phyloP scores from a whole-genome alignment of 2,329 filamentous ascomycete species.

The Lasiodiplodia hormozganensis region DNA sequence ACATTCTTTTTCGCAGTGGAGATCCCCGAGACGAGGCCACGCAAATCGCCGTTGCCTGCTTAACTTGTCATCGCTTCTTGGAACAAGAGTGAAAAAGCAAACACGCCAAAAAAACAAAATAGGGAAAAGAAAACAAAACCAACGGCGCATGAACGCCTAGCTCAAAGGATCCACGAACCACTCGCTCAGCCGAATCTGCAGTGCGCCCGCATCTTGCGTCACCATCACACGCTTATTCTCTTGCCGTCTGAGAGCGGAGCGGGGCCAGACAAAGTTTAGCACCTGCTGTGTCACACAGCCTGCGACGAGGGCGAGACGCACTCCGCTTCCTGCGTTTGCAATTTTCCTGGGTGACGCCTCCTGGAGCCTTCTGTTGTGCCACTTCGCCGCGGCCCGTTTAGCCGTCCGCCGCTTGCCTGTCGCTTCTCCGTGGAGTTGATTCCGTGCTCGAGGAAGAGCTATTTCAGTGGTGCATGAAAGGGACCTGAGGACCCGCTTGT shows the following conservation, averaged over 20 bases:
- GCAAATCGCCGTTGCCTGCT: not conserved
- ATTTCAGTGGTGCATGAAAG: not conserved
- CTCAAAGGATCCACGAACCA: not conserved
- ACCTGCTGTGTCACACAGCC: conserved; percentile 6
- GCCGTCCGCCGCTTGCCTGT: not conserved
- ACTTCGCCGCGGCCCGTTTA: conserved; percentile 4
- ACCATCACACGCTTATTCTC: not conserved
- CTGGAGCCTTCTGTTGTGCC: conserved; percentile 3
- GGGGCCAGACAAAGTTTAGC: conserved; percentile 12
- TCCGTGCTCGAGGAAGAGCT: not conserved
- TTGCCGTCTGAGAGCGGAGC: not conserved
- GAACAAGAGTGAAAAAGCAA: conserved; percentile 9
- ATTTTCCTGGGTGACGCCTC: not conserved
- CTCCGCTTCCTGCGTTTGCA: not conserved
- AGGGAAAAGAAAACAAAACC: not conserved
- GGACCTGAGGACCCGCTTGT: not conserved
- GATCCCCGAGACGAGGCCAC: not conserved
- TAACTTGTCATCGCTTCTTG: not conserved
- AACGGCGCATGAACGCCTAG: not conserved
- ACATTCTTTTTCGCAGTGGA: not conserved
- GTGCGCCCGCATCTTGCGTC: conserved; percentile 4
- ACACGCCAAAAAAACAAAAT: not conserved
- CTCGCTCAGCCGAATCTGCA: not conserved
- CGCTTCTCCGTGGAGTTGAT: not conserved
- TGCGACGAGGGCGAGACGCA: conserved; percentile 3